Evolutionary conservation across 805 yeast genomes (phyloP).

Genomic region (Yamadazyma endophytica): DNA sequence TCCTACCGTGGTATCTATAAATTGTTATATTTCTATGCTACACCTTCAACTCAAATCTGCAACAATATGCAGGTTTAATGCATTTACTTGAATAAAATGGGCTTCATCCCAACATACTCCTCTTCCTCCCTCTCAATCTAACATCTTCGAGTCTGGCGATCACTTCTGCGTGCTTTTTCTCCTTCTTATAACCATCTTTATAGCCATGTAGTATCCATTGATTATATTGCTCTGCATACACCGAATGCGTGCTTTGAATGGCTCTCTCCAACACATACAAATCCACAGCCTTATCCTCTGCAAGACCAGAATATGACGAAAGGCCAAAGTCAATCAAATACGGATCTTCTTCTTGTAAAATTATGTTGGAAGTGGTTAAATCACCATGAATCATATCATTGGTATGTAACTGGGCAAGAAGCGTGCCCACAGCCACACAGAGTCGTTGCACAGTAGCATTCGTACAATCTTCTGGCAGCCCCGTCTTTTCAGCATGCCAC

Average conservation of each 20-base stretch:
- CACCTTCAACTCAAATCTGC: too few relatives aligned
- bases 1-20: too few relatives aligned
- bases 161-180: conserved; percentile 49
- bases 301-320: conserved; percentile 66
- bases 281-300: conserved; percentile 97
- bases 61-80: too few relatives aligned
- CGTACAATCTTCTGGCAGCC: conserved; percentile 16
- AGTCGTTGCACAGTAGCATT: conserved; percentile 38
- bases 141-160: conserved; percentile 73
- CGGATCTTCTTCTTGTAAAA: conserved; percentile 46
- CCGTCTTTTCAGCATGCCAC: conserved; percentile 52
- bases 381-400: conserved; percentile 90
- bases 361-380: conserved; percentile 82
- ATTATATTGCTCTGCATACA: conserved; percentile 58
- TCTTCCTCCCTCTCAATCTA: conserved; percentile 86
- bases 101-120: conserved; percentile 89
- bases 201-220: conserved; percentile 75
- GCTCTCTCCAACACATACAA: conserved; percentile 92
- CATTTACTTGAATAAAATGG: too few relatives aligned
- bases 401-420: conserved; percentile 68
- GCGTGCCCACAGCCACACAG: conserved; percentile 55
- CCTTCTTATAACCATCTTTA: conserved; percentile 24
- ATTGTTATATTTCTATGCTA: too few relatives aligned
- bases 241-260: conserved; percentile 83
- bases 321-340: conserved; percentile 88